Evolutionary conservation across 257 asterid species (phyloP), one percentile per base, ranked within the genome.

Genomic region (Solanum sejunctum): DNA sequence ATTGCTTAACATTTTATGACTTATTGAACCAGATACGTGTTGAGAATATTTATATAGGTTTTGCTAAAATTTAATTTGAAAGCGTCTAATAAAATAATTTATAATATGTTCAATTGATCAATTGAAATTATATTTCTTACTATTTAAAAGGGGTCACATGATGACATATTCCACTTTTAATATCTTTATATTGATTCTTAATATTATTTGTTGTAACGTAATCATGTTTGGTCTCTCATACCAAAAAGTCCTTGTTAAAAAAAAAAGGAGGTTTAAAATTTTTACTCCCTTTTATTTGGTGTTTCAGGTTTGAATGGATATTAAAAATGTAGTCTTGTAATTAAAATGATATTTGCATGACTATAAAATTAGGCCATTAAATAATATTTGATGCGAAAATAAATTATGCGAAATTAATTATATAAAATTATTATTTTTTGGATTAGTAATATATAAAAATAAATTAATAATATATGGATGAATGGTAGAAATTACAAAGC

Each of bases 81-180:
- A n/a, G 12, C n/a, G 7, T 60, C 67, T 10, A 60, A 60, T n/a
- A 58, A n/a, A 26, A 9, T n/a, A 58, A n/a, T n/a, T 58, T n/a
- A n/a, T 58, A 20, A 4, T 58, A n/a, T 58, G 16, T 20, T 58
- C 28, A 58, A 58, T 2, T 58, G 21, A 3, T 58, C 28, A 58
- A 58, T n/a, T 28, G 32, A 28, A 28, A 28, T 28, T 28, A 28
- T 28, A 28, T 28, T 28, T 28, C 32, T 28, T 28, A 28, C 32
- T 28, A 28, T 28, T 28, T 28, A 28, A 28, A 26, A 64, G 45
- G 9, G 18, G 45, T 28, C n/a, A 73, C 58, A 47, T 8, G 81
- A 73, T 23, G 58, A 13, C 20, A 73, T 73, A 45, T 6, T 56
- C 88, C 90, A 84, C 86, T 71, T 82, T 82, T 32, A 81, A 28